These are phyloP conservation scores for Delitschia confertaspora DNA, from an alignment of 495 filamentous ascomycete species.

Conservation along the genomic window DNA sequence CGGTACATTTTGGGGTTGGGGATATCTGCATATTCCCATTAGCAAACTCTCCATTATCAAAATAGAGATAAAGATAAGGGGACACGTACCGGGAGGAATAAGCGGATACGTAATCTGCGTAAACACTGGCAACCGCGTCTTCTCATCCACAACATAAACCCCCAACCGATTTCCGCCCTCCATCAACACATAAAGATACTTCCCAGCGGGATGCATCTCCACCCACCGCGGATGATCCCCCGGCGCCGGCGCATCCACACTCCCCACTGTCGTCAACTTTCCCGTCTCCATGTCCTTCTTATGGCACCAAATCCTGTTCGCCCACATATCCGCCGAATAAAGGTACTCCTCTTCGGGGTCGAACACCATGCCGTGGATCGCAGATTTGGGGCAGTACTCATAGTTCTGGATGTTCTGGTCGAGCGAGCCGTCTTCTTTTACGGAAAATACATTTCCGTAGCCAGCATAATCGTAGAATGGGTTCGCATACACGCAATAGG, in stretches of 20 bases:
- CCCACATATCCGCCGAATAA: constrained; percentile 75
- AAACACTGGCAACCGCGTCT: constrained; percentile 70
- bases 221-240: constrained; percentile 79
- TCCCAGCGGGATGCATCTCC: constrained; percentile 63
- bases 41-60: no score
- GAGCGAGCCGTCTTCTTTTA: constrained; percentile 52
- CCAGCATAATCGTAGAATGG: constrained; percentile 81
- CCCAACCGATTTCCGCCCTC: constrained; percentile 72
- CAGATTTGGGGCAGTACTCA: constrained; percentile 61
- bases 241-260: constrained; percentile 57
- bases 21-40: constrained; percentile 14
- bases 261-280: constrained; percentile 56
- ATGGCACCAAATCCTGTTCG: constrained; percentile 82
- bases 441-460: constrained; percentile 68
- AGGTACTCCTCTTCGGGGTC: constrained; percentile 75
- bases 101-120: constrained; percentile 67
- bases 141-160: constrained; percentile 69
- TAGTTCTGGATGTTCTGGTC: constrained; percentile 69
- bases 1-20: constrained; percentile 51
- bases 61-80: no score
- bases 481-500: constrained; percentile 74
- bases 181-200: constrained; percentile 77
- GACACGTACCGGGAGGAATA: constrained; percentile 55
- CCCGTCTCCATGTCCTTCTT: constrained; percentile 57
- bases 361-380: constrained; percentile 85